phyloP scores from a whole-genome alignment of 306 rosid genomes.

The Inga laurina region DNA sequence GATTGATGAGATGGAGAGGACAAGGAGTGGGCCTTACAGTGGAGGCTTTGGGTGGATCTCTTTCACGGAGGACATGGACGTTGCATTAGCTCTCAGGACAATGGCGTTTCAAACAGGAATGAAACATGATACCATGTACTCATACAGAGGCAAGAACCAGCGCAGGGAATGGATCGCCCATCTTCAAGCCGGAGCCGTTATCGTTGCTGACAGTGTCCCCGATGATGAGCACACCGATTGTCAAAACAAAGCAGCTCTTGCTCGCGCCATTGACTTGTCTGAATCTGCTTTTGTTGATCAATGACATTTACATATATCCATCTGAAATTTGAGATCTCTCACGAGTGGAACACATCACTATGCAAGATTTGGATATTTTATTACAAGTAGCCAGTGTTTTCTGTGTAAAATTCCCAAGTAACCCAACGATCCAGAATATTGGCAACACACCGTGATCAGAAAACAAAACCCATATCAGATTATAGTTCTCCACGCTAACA shows the following conservation, averaged over 20 bases:
- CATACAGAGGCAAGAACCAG: constrained; percentile 48
- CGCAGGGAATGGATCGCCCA: constrained; percentile 80
- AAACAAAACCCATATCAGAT: no score
- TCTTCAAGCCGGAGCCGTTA: constrained; percentile 89
- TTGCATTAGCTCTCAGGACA: constrained; percentile 78
- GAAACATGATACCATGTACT: constrained; percentile 73
- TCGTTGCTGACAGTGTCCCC: constrained; percentile 84
- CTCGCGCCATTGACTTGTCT: constrained; percentile 84
- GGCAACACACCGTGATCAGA: no score
- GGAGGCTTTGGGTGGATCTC: constrained; percentile 79
- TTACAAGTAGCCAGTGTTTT: no score
- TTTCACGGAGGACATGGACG: constrained; percentile 74
- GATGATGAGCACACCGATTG: constrained; percentile 77
- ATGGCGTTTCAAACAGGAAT: constrained; percentile 65
- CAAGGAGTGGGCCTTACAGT: constrained; percentile 76
- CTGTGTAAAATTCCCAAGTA: no score
- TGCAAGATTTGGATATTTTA: no score
- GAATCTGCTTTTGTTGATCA: constrained; percentile 66
- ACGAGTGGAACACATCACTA: no score
- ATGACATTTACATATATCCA: constrained; percentile 10
- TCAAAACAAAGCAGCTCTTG: constrained; percentile 92
- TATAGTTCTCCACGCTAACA: no score
- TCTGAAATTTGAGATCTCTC: not conserved
- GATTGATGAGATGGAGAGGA: constrained; percentile 68
- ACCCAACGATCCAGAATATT: no score